Evolutionary conservation across 2,329 filamentous ascomycete genomes (phyloP).

Genomic region (Diaporthe ilicicola): DNA sequence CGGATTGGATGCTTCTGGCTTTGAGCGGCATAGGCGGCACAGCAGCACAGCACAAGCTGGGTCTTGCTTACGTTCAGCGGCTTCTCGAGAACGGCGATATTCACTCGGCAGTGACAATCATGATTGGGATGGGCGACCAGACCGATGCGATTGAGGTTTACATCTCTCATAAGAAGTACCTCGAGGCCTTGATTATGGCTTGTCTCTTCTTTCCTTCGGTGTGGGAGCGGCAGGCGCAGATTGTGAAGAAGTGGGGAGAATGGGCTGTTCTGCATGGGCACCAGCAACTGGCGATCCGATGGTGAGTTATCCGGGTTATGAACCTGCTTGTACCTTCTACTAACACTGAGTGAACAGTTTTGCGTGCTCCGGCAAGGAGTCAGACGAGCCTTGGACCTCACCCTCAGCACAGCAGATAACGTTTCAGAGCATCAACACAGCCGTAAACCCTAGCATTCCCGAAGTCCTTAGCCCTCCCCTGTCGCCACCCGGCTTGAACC

Average conservation of each 20-base stretch:
- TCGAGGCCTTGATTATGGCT: slow-evolving; percentile 91
- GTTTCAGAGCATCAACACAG: slow-evolving; percentile 53
- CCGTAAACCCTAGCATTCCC: slow-evolving; percentile 52
- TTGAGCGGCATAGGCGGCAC: slow-evolving; percentile 85
- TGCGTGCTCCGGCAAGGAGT: slow-evolving; percentile 87
- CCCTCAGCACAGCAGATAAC: slow-evolving; percentile 74
- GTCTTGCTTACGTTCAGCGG: slow-evolving; percentile 88
- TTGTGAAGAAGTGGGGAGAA: slow-evolving; percentile 95
- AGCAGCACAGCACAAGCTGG: slow-evolving; percentile 86
- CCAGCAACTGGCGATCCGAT: slow-evolving; percentile 89
- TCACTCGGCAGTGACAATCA: slow-evolving; percentile 90
- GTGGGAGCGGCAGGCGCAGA: slow-evolving; percentile 88
- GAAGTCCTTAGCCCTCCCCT: slow-evolving; percentile 74
- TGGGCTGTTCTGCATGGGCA: slow-evolving; percentile 87
- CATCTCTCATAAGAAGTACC: slow-evolving; percentile 86
- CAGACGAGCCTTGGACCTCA: slow-evolving; percentile 86
- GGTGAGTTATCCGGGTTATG: slow-evolving; percentile 49
- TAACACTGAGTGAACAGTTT: slow-evolving; percentile 60
- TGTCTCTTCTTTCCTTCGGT: slow-evolving; percentile 84
- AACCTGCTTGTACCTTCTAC: neutral
- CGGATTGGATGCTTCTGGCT: slow-evolving; percentile 97
- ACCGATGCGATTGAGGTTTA: slow-evolving; percentile 98
- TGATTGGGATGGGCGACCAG: slow-evolving; percentile 89
- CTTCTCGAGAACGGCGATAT: slow-evolving; percentile 89
- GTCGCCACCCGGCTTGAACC: slow-evolving; percentile 74